Evolutionary conservation across 2,329 filamentous ascomycete genomes (phyloP), one percentile per base, ranked within the genome.

Genomic region (Phaeosphaeriaceae sp.): DNA sequence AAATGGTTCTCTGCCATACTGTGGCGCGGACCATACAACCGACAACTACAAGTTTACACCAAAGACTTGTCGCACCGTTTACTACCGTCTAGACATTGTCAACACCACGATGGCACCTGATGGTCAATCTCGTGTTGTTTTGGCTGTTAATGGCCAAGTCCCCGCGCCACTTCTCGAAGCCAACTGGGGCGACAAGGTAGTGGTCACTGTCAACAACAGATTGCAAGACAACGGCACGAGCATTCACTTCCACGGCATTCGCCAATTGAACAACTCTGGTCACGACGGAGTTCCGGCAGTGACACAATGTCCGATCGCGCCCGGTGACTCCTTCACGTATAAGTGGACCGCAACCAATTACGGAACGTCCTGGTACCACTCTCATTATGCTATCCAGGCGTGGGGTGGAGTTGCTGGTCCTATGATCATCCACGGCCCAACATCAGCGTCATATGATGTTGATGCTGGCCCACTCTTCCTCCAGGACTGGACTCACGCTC

Each of bases 221-320:
- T 62, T 77, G 7, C 53, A 54, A 6, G 56, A 61, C 36, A 57
- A 65, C 7, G 62, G 57, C 7, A 65, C 62, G 5, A 54, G 55
- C 11, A 60, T 84, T n/a, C 82, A 84, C 62, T 84, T 79, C 76
- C 83, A 85, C 56, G 83, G 83, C 0, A 63, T 84, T 22, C 72
- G 79, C 17, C 79, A 82, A 60, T 54, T 73, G 2, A 51, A 86
- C 21, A 88, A 86, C 0, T 85, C 81, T 10, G 81, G 88, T 50
- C 91, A 92, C 88, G 91, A 94, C 74, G 91, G 91, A 9, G 82
- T 89, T 48, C 92, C 93, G 88, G 90, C 93, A 72, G 90, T 91
- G 0, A 86, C 89, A 0, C 89, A 76, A 50, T 72, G 70, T 25
- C 70, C 69, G 0, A 88, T 92, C 48, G 82, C 86, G 0, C 87